phyloP scores from a whole-genome alignment of 768 basidiomycete species.

The Kwoniella dejecticola region DNA sequence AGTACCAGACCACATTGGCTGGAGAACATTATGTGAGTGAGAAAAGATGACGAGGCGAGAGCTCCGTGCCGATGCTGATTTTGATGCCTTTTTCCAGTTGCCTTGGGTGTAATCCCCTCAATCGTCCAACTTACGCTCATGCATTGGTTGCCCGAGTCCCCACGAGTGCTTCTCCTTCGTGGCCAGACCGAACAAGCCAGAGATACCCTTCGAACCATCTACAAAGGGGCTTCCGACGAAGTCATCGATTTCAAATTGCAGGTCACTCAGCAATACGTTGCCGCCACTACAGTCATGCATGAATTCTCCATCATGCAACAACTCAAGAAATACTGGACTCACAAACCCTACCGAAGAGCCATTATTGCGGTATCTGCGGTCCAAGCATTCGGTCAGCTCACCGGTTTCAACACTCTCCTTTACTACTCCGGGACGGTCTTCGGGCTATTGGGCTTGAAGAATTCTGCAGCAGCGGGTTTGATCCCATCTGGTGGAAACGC shows the following conservation, averaged over 20 bases:
- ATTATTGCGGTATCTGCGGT: slow-evolving; percentile 22
- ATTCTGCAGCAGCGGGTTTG: slow-evolving; percentile 31
- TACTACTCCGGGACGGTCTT: slow-evolving; percentile 45
- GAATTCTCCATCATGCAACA: slow-evolving; percentile 2
- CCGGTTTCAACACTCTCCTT: slow-evolving; percentile 38
- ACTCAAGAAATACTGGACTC: slow-evolving; percentile 10
- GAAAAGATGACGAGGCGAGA: no score
- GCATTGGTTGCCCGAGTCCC: slow-evolving; percentile 34
- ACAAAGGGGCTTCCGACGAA: slow-evolving; percentile 10
- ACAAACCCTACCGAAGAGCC: slow-evolving; percentile 26
- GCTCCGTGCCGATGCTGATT: no score
- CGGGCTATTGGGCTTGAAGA: slow-evolving; percentile 32
- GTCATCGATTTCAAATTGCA: slow-evolving; percentile 29
- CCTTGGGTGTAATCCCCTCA: no score
- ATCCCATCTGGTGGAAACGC: slow-evolving; percentile 39
- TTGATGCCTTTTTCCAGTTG: no score
- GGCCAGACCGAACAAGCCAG: slow-evolving; percentile 10
- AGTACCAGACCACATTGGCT: no score
- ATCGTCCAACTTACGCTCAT: slow-evolving; percentile 18
- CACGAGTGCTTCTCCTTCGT: slow-evolving; percentile 23
- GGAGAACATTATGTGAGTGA: slow-evolving; percentile 14
- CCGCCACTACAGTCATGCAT: slow-evolving; percentile 13
- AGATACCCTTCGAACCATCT: slow-evolving; percentile 14
- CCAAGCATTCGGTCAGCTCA: slow-evolving; percentile 29
- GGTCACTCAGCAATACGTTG: slow-evolving; percentile 15